A percentile compares a stretch with the other conserved stretches of the same genome.
phyloP scores from a whole-genome alignment of 225 moss, liverwort and hornwort genomes.

The Anthoceros angustus region DNA sequence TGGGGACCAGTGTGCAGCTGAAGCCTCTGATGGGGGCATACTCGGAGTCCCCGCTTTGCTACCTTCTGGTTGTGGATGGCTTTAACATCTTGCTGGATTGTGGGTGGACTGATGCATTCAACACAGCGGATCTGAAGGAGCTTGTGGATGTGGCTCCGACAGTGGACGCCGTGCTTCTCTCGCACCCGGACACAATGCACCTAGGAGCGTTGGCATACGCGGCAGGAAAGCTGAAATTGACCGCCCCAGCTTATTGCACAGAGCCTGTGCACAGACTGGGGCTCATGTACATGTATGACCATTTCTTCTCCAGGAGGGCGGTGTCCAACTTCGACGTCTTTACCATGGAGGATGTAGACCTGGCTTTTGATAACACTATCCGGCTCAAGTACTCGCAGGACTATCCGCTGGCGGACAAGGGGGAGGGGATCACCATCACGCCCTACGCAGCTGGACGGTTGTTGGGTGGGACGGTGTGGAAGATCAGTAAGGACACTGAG shows the following conservation, averaged over 20 bases:
- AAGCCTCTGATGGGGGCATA: constrained; percentile 95
- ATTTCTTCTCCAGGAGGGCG: constrained; percentile 84
- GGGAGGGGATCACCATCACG: constrained; percentile 92
- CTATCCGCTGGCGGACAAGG: constrained; percentile 70
- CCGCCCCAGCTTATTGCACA: constrained; percentile 95
- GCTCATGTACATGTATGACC: constrained; percentile 99
- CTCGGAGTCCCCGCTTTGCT: constrained; percentile 96
- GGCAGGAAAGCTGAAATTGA: constrained; percentile 81
- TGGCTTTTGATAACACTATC: constrained; percentile 69
- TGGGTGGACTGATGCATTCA: constrained; percentile 94
- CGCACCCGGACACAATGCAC: constrained; percentile 92
- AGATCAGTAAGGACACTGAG: constrained; percentile 87
- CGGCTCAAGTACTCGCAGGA: constrained; percentile 97
- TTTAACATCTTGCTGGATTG: constrained; percentile 90
- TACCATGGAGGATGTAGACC: constrained; percentile 92
- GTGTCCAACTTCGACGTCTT: constrained; percentile 93
- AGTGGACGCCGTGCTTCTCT: constrained; percentile 74
- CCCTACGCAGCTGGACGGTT: constrained; percentile 93
- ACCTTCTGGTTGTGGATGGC: constrained; percentile 73
- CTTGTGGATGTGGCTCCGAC: constrained; percentile 83
- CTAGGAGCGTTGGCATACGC: constrained; percentile 92
- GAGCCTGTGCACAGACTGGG: constrained; percentile 96
- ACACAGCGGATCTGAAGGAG: constrained; percentile 65
- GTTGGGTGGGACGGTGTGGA: constrained; percentile 94
- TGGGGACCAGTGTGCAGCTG: constrained; percentile 64